phyloP scores from a whole-genome alignment of 2,329 filamentous ascomycete species.

The Cercospora canescens region DNA sequence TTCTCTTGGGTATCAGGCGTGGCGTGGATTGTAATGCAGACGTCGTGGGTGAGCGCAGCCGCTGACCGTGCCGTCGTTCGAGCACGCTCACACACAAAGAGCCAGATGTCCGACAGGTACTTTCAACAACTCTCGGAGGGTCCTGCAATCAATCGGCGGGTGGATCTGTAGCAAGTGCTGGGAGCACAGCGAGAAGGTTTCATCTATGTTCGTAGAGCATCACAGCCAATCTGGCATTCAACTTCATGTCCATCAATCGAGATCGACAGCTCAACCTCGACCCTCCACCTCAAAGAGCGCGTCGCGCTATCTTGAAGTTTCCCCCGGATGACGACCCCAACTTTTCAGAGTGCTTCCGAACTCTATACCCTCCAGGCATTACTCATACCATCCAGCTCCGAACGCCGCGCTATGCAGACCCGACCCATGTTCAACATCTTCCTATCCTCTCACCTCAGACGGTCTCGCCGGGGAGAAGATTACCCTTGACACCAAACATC shows the following conservation, averaged over 20 bases:
- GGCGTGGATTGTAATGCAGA: background rate
- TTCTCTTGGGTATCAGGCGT: background rate
- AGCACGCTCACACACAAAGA: background rate
- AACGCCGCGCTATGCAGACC: constrained; percentile 29
- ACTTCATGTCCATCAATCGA: background rate
- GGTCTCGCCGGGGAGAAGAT: constrained; percentile 59
- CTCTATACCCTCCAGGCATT: background rate
- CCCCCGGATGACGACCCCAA: background rate
- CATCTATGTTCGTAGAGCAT: background rate
- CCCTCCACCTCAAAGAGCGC: background rate
- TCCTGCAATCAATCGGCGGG: background rate
- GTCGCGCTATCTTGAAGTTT: background rate
- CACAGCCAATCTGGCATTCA: background rate
- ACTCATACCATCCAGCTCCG: constrained; percentile 4
- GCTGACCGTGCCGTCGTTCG: background rate
- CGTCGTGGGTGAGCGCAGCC: background rate
- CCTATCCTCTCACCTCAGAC: constrained; percentile 17
- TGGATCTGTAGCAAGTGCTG: background rate
- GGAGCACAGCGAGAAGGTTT: background rate
- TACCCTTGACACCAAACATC: constrained; percentile 93
- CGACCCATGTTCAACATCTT: constrained; percentile 3
- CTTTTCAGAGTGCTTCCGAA: background rate
- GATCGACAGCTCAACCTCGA: background rate
- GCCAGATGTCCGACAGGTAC: background rate
- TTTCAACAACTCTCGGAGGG: too few species aligned